These are phyloP conservation scores for Boletus pseudopeckii DNA, from an alignment of 768 basidiomycete genomes.

Conservation along the genomic window DNA sequence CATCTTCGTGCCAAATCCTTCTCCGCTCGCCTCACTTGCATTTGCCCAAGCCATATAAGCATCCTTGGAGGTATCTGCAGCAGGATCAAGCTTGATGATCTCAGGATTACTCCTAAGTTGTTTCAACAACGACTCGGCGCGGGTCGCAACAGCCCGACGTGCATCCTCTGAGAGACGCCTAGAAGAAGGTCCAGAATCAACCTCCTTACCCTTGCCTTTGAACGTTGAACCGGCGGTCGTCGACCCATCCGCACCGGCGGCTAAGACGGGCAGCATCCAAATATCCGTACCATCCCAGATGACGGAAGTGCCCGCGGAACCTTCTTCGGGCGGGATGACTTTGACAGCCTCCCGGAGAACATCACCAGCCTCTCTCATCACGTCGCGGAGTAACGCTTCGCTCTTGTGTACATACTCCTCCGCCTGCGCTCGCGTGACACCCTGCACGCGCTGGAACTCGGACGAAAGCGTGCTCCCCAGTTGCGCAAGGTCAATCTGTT, in stretches of 20 bases:
- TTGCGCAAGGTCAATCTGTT: conserved; percentile 65
- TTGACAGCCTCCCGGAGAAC: conserved; percentile 87
- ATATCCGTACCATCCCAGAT: conserved; percentile 87
- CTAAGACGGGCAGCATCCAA: conserved; percentile 63
- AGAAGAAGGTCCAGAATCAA: conserved; percentile 25
- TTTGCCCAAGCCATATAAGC: conserved; percentile 63
- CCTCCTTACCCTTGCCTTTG: conserved; percentile 39
- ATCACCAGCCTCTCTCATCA: conserved; percentile 77
- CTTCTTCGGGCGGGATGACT: conserved; percentile 78
- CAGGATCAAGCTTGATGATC: conserved; percentile 75
- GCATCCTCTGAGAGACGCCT: conserved; percentile 35
- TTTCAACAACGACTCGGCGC: conserved; percentile 73
- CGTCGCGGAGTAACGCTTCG: conserved; percentile 60
- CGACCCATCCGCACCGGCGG: conserved; percentile 20
- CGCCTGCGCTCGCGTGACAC: conserved; percentile 68
- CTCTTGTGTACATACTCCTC: conserved; percentile 84
- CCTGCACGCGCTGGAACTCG: conserved; percentile 74
- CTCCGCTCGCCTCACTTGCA: conserved; percentile 52
- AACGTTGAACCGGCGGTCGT: background rate
- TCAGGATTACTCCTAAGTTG: conserved; percentile 72
- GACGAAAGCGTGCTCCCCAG: conserved; percentile 58
- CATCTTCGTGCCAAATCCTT: conserved; percentile 40
- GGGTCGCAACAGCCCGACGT: conserved; percentile 59
- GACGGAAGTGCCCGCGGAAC: conserved; percentile 31
- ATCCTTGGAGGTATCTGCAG: conserved; percentile 53